A percentile compares a stretch with the other conserved stretches of the same genome.
phyloP scores from a whole-genome alignment of 208 protist species.

The Balamuthia mandrillaris region DNA sequence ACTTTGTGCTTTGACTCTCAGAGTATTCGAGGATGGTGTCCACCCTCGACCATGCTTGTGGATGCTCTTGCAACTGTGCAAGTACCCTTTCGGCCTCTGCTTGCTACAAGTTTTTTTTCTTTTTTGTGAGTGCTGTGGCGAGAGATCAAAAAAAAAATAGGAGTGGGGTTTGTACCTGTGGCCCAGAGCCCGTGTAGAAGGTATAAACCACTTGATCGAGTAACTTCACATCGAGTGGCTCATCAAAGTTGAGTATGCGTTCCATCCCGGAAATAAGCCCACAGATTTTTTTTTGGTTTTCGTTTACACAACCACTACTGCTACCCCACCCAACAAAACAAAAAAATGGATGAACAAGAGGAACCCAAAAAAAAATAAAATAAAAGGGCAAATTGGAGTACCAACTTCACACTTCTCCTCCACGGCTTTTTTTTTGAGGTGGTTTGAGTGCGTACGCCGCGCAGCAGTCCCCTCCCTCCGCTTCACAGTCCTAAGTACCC shows the following conservation, averaged over 20 bases:
- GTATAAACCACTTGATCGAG: conserved; percentile 56
- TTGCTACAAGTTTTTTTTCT: background rate
- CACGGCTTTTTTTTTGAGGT: too few species aligned
- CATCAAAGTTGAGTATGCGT: conserved; percentile 59
- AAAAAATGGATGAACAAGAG: conserved; percentile 52
- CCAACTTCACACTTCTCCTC: too few species aligned
- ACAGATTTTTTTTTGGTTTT: conserved; percentile 42
- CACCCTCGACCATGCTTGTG: conserved; percentile 85
- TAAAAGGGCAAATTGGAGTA: conserved; percentile 55
- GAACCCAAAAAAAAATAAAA: background rate
- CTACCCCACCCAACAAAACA: conserved; percentile 32
- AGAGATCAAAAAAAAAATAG: background rate
- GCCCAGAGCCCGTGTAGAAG: conserved; percentile 44
- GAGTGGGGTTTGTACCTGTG: conserved; percentile 30
- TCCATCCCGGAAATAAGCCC: conserved; percentile 54
- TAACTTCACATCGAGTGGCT: conserved; percentile 58
- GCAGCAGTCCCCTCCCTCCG: too few species aligned
- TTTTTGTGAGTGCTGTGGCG: background rate
- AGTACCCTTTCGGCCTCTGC: conserved; percentile 79
- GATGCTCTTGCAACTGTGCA: conserved; percentile 82
- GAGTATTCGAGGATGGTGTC: conserved; percentile 85
- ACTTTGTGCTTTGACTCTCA: conserved; percentile 72
- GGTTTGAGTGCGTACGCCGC: too few species aligned
- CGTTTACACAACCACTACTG: background rate
- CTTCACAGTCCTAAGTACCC: too few species aligned